phyloP scores from a whole-genome alignment of 805 yeast genomes.

The Ogataea pini region DNA sequence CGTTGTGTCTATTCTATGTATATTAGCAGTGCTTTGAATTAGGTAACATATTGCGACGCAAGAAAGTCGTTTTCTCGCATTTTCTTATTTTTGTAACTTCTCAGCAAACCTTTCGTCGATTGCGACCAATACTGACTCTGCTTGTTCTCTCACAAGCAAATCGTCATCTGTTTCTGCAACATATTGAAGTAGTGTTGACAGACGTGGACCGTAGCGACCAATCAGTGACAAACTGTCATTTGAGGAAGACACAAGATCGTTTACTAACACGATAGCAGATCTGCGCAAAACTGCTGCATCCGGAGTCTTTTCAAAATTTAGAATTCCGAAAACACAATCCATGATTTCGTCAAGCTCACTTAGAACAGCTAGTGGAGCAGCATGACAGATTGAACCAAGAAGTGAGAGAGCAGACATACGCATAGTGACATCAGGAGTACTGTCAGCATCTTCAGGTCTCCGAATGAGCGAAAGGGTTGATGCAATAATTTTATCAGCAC shows the following conservation, averaged over 20 bases:
- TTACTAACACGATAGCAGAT: slow-evolving; percentile 68
- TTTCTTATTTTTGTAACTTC: slow-evolving; percentile 4
- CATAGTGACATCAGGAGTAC: slow-evolving; percentile 51
- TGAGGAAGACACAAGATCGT: slow-evolving; percentile 53
- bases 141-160: slow-evolving; percentile 60
- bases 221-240: slow-evolving; percentile 52
- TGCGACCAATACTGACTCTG: slow-evolving; percentile 38
- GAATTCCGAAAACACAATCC: slow-evolving; percentile 77
- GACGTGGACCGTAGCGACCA: slow-evolving; percentile 43
- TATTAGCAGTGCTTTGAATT: neutral
- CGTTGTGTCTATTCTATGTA: neutral
- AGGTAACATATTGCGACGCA: neutral
- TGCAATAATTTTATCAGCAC: slow-evolving; percentile 39
- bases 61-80: neutral
- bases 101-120: slow-evolving; percentile 32
- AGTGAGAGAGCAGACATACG: slow-evolving; percentile 88
- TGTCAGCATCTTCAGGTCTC: slow-evolving; percentile 2
- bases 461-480: slow-evolving; percentile 40
- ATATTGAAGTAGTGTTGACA: slow-evolving; percentile 46
- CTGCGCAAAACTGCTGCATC: slow-evolving; percentile 65
- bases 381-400: slow-evolving; percentile 68
- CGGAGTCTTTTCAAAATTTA: slow-evolving; percentile 53
- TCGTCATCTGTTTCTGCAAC: slow-evolving; percentile 52
- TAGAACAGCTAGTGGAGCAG: slow-evolving; percentile 55
- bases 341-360: slow-evolving; percentile 54